Conservation (phyloP, 345 rosid genomes). For the Populus simonii region DNA sequence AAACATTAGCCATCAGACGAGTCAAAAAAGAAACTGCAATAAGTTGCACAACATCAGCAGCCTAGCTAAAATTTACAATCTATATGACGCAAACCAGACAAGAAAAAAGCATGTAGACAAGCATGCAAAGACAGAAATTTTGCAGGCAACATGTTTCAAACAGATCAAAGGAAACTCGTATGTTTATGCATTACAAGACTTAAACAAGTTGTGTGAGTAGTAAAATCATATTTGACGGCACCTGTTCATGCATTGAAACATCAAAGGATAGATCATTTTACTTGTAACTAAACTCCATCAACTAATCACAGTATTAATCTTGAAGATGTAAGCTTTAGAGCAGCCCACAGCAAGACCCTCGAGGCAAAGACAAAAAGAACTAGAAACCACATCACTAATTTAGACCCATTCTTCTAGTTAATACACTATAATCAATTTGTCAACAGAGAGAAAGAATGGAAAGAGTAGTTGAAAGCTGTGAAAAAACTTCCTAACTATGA, state of each 20-base stretch:
- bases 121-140: background rate
- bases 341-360: background rate
- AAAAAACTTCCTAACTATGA: background rate
- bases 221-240: background rate
- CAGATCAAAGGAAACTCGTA: background rate
- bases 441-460: background rate
- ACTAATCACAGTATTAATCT: background rate
- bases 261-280: background rate
- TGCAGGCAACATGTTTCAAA: background rate
- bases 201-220: background rate
- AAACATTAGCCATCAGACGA: constrained; percentile 15
- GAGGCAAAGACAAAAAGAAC: background rate
- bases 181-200: background rate
- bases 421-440: background rate
- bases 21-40: constrained; percentile 1
- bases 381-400: background rate
- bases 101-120: background rate
- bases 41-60: constrained; percentile 12
- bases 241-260: background rate
- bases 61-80: constrained; percentile 10
- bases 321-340: background rate
- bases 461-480: background rate
- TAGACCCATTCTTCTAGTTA: background rate
- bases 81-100: background rate
- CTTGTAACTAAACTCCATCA: background rate